Evolutionary conservation across 75 land plant genomes (phyloP), one percentile per base, ranked within the genome.

Genomic region (Larix kaempferi): DNA sequence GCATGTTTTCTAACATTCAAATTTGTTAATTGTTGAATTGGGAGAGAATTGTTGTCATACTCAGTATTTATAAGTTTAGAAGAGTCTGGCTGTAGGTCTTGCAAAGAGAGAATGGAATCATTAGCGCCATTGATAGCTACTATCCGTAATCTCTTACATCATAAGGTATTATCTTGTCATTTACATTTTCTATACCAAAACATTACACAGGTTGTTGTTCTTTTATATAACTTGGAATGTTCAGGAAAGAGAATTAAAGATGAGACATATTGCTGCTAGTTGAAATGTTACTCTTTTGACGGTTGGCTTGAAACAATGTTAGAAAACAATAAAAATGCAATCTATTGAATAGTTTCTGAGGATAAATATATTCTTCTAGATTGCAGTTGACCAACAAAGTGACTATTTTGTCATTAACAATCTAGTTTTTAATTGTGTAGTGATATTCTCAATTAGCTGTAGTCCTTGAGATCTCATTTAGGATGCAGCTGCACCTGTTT

Each of bases 131-230:
- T 92, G 26, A 74, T 76, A 74, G 84, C 54, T 74, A 84, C 85
- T 29, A 77, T 87, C 0, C 82, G 84, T 52, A 88, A 92, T 72
- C 80, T 92, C 2, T 63, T 92, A 61, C 83, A 78, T 26, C 88
- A 81, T 49, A 89, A 92, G 83, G 94, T 89, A 78, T 77, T 74
- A 57, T 37, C 44, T 16, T 21, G 19, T 39, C 71, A 37, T 64
- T 37, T 66, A 66, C 71, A 37, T 66, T 66, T 19, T 19, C 6
- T 16, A 41, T 19, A 66, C 26, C 23, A 60, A 5, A 8, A 6
- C n/a, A 2, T 60, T 60, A 21, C 23, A 22, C 0, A 60, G 26
- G 63, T 7, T 23, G n/a, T 22, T 60, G n/a, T 60, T 60, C 23
- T 25, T 60, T 60, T 22, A 4, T 39, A 10, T 25, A 60, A 19